Conservation (phyloP, 352 stramenopile genomes). For the Globisporangium nodosum region DNA sequence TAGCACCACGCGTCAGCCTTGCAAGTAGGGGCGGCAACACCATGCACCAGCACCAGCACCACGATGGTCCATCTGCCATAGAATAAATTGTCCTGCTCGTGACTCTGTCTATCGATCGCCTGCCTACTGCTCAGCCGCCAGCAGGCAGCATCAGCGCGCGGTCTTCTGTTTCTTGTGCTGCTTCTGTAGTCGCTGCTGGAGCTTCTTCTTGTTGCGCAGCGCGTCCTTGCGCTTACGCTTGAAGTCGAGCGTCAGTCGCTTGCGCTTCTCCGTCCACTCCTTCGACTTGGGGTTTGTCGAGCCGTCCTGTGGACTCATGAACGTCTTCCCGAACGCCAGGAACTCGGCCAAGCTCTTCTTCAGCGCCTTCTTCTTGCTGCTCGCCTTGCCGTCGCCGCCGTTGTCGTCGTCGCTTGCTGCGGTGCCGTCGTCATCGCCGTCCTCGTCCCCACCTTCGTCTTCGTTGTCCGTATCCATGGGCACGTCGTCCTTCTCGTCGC, state of each 20-base stretch:
- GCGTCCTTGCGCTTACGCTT: conserved; percentile 76
- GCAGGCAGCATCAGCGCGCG: neutral
- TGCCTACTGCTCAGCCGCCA: neutral
- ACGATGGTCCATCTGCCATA: too few relatives aligned
- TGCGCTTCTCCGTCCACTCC: conserved; percentile 53
- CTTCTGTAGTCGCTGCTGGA: conserved; percentile 35
- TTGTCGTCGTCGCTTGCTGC: conserved; percentile 25
- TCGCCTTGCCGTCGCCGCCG: conserved; percentile 16
- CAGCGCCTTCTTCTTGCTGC: conserved; percentile 12
- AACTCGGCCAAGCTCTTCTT: conserved; percentile 59
- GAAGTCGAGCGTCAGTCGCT: conserved; percentile 76
- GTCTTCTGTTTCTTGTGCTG: conserved; percentile 35
- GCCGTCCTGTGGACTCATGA: conserved; percentile 22
- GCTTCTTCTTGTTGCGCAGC: conserved; percentile 70
- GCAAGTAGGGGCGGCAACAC: too few relatives aligned
- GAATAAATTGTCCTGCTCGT: too few relatives aligned
- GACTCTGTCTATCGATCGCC: too few relatives aligned
- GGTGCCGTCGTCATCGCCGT: conserved; percentile 31
- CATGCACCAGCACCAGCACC: too few relatives aligned
- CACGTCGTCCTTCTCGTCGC: conserved; percentile 25
- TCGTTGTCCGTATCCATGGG: conserved; percentile 21
- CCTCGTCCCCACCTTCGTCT: conserved; percentile 11
- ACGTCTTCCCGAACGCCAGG: conserved; percentile 51
- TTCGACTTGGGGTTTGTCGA: conserved; percentile 14
- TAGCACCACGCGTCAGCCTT: too few relatives aligned